phyloP scores from a whole-genome alignment of 1,139 yeast species.

The Saccharomycopsis hybrid region DNA sequence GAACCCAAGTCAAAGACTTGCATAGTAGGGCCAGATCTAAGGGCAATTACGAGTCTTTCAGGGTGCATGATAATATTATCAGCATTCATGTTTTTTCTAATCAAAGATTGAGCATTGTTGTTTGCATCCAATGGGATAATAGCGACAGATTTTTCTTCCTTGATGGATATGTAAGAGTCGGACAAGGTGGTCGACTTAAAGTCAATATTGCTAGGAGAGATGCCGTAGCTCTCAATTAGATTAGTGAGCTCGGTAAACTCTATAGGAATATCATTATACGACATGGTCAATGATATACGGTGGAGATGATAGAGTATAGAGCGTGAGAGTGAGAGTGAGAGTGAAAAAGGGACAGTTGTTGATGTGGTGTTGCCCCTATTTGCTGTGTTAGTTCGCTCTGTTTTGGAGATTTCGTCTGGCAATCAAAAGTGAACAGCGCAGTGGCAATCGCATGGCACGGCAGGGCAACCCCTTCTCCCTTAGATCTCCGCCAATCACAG shows the following conservation, averaged over 20 bases:
- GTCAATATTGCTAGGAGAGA: conserved; percentile 78
- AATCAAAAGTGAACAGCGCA: too few relatives aligned
- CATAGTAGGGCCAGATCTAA: conserved; percentile 94
- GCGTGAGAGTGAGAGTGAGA: too few relatives aligned
- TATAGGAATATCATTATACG: conserved; percentile 69
- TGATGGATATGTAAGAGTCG: conserved; percentile 17
- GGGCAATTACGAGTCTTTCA: conserved; percentile 74
- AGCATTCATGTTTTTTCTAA: conserved; percentile 91
- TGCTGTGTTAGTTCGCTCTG: too few relatives aligned
- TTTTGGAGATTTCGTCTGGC: too few relatives aligned
- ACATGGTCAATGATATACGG: not conserved
- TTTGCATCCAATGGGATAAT: conserved; percentile 59
- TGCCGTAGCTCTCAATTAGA: conserved; percentile 70
- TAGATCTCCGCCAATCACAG: too few relatives aligned
- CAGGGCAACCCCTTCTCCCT: too few relatives aligned
- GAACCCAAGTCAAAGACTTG: conserved; percentile 88
- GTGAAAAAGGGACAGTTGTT: too few relatives aligned
- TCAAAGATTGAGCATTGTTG: conserved; percentile 55
- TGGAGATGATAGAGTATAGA: too few relatives aligned
- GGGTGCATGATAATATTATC: conserved; percentile 99
- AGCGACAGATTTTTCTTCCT: conserved; percentile 51
- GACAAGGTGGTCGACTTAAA: conserved; percentile 83
- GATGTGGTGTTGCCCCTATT: too few relatives aligned
- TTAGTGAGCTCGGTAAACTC: conserved; percentile 93
- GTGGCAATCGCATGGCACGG: too few relatives aligned